Percentiles rank a stretch among this genome's conserved stretches.
phyloP scores from a whole-genome alignment of 371 early-diverging fungal species.

The Funneliformis caledonium region DNA sequence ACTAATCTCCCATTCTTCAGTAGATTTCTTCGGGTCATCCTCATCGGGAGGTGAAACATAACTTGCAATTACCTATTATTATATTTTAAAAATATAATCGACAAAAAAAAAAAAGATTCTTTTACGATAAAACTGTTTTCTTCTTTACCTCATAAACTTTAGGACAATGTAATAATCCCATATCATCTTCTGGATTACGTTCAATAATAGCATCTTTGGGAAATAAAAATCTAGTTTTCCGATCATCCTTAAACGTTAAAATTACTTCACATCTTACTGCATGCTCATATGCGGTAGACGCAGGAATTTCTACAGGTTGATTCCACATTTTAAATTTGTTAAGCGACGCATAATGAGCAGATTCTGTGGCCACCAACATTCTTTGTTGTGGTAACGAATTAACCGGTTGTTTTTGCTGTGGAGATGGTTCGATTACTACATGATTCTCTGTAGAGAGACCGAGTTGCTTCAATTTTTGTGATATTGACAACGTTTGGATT shows the following conservation, averaged over 20 bases:
- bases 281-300: constrained; percentile 12
- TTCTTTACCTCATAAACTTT: constrained; percentile 8
- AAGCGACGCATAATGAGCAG: background rate
- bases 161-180: constrained; percentile 39
- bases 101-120: too few relatives aligned
- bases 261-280: constrained; percentile 33
- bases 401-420: background rate
- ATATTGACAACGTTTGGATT: background rate
- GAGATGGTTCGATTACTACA: background rate
- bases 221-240: constrained; percentile 44
- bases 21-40: background rate
- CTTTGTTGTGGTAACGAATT: background rate
- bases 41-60: background rate
- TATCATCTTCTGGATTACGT: constrained; percentile 41
- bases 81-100: background rate
- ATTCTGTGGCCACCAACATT: background rate
- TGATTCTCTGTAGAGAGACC: background rate
- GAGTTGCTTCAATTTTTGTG: background rate
- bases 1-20: background rate
- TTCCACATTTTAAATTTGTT: background rate
- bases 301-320: background rate
- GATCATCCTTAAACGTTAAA: constrained; percentile 41
- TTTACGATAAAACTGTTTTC: background rate
- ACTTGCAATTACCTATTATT: constrained; percentile 25
- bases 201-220: constrained; percentile 57